Base-by-base conservation (phyloP, 2,329 filamentous ascomycete genomes). In the Cadophora gregata region DNA sequence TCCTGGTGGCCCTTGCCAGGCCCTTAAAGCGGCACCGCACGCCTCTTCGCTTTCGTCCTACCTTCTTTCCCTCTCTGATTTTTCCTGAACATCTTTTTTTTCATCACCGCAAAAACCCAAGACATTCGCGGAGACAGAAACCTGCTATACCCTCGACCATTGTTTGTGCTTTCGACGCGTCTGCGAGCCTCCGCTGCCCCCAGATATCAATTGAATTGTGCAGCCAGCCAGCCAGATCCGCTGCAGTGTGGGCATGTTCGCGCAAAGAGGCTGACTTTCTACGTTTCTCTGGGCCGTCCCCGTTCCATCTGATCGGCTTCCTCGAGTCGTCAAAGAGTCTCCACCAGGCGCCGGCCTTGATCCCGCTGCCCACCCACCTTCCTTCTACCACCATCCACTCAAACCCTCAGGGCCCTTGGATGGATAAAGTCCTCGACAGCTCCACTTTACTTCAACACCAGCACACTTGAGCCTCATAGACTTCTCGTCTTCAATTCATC, bases 371-470 rank as follows among this genome's bases (percentile, higher is more conserved):
- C 55, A 42, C 31, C 51, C 51, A 55, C 31, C 63, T 36, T 36
- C 19, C 59, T 56, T 42, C 62, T 29, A 66, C 64, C 65, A 33
- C 55, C 29, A 53, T 25, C 68, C 62, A 68, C 67, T 59, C 53
- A 65, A 67, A 21, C 42, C 65, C 51, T 66, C 62, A 50, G 45
- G 48, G 36, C 38, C 29, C 55, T 62, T 58, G 47, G 61, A 70
- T 68, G 69, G 72, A 70, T 72, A 73, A 73, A 74, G 68, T 67
- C 66, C 61, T 59, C 45, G 45, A 56, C 53, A 65, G 66, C 63
- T 71, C 70, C 72, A 72, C 71, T 73, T 72, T 69, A 70, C 67
- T 64, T 59, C 65, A 56, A 67, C 65, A 69, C 68, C 67, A 67
- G 60, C 62, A 59, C 12, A 66, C 66, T 69, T 70, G 65, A 71